A percentile compares a stretch with the other conserved stretches of the same genome.
Conservation (phyloP, 129 eudicot genomes). For the Pittosporum tobira region DNA sequence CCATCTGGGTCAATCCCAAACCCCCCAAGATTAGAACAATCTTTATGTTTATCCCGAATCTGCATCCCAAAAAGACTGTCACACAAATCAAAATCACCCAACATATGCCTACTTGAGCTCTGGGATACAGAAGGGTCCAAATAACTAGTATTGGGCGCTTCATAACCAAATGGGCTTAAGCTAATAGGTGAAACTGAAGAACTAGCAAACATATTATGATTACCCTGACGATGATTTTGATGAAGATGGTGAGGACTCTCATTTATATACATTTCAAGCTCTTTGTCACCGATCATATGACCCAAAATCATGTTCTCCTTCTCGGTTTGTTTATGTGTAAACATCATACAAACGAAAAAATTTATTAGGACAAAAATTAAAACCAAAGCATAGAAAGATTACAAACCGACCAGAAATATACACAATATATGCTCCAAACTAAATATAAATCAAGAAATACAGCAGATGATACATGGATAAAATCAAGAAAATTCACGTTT, state of each 20-base stretch:
- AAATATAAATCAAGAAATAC: too few relatives aligned
- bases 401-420: too few relatives aligned
- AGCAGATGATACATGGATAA: too few relatives aligned
- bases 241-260: slow-evolving; percentile 6
- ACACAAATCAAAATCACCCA: slow-evolving; percentile 22
- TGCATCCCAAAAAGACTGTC: slow-evolving; percentile 16
- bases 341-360: slow-evolving; percentile 14
- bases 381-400: too few relatives aligned
- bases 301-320: slow-evolving; percentile 2
- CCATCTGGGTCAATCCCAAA: slow-evolving; percentile 15
- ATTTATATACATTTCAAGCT: slow-evolving; percentile 11
- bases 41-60: slow-evolving; percentile 17
- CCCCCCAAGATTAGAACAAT: slow-evolving; percentile 2
- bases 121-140: neutral
- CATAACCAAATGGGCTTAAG: slow-evolving; percentile 14
- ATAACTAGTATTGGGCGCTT: neutral
- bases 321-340: neutral
- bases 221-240: neutral
- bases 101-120: neutral
- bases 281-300: slow-evolving; percentile 8
- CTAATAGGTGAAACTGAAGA: slow-evolving; percentile 3
- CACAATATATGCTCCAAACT: too few relatives aligned
- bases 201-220: slow-evolving; percentile 3
- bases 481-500: too few relatives aligned
- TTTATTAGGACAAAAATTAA: too few relatives aligned